phyloP scores from a whole-genome alignment of 331 rosid species.

The Pyrus hybrid region DNA sequence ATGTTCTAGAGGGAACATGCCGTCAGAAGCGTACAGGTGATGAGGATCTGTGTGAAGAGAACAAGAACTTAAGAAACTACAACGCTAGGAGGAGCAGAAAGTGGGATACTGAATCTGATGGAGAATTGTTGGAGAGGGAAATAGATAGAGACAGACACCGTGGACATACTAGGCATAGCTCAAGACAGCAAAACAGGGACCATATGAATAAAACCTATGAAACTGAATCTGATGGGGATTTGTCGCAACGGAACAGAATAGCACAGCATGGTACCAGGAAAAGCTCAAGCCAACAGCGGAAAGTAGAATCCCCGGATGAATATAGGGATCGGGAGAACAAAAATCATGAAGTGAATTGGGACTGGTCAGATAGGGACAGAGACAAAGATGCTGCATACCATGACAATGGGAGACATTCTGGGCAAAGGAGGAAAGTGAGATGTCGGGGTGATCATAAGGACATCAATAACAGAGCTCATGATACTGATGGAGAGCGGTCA shows the following conservation, averaged over 20 bases:
- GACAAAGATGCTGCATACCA: not conserved
- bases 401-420: conserved; percentile 25
- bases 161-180: conserved; percentile 3
- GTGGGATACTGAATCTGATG: conserved; percentile 33
- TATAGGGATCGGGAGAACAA: conserved; percentile 1
- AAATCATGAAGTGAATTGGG: conserved; percentile 1
- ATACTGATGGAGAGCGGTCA: conserved; percentile 27
- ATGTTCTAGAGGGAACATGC: not conserved
- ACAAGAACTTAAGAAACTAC: conserved; percentile 10
- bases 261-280: conserved; percentile 10
- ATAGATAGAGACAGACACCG: conserved; percentile 12
- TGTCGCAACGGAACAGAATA: conserved; percentile 17
- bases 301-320: conserved; percentile 2
- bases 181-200: conserved; percentile 13
- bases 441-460: conserved; percentile 10
- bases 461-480: conserved; percentile 14
- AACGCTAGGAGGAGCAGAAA: conserved; percentile 31
- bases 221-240: conserved; percentile 17
- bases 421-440: conserved; percentile 15
- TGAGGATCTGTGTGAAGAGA: conserved; percentile 22
- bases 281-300: conserved; percentile 5
- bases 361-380: conserved; percentile 11
- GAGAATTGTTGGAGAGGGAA: conserved; percentile 32
- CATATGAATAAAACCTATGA: conserved; percentile 16
- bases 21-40: conserved; percentile 1